A percentile compares a stretch with the other conserved stretches of the same genome.
Conservation (phyloP, 2,329 filamentous ascomycete species). For the Decorospora gaudefroyi region DNA sequence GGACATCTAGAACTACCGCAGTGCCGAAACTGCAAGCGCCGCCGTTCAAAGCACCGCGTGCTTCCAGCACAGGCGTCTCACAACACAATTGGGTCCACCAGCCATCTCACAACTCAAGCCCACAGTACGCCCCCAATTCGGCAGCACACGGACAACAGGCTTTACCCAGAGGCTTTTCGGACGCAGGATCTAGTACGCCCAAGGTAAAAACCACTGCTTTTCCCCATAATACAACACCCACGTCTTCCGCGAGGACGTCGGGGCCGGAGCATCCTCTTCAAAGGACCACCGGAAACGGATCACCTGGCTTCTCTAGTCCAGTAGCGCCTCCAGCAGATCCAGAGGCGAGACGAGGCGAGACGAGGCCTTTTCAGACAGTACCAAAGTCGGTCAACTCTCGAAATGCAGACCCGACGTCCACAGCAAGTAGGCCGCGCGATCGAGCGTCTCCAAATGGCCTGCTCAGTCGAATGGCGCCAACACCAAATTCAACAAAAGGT, state of each 20-base stretch:
- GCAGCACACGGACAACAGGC: not conserved
- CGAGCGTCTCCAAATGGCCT: not conserved
- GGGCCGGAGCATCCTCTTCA: not conserved
- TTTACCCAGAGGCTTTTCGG: not conserved
- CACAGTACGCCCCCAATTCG: not conserved
- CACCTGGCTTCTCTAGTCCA: not conserved
- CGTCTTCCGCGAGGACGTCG: not conserved
- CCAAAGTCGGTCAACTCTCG: not conserved
- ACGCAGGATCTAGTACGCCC: rapidly evolving
- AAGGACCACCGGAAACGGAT: not conserved
- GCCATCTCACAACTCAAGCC: not conserved
- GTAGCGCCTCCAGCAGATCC: not conserved
- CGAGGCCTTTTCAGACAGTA: too few species aligned
- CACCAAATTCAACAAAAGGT: not conserved
- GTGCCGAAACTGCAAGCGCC: not conserved
- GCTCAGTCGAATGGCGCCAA: not conserved
- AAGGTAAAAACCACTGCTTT: too few species aligned
- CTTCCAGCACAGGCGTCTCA: not conserved
- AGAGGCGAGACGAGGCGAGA: not conserved
- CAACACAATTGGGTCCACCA: conserved; percentile 3
- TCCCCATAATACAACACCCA: not conserved
- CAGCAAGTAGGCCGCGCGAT: not conserved
- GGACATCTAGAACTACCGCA: not conserved
- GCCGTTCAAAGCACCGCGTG: not conserved
- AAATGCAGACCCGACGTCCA: not conserved